These are phyloP conservation scores for Castanea crenata DNA, from an alignment of 306 rosid genomes.

Conservation along the genomic window DNA sequence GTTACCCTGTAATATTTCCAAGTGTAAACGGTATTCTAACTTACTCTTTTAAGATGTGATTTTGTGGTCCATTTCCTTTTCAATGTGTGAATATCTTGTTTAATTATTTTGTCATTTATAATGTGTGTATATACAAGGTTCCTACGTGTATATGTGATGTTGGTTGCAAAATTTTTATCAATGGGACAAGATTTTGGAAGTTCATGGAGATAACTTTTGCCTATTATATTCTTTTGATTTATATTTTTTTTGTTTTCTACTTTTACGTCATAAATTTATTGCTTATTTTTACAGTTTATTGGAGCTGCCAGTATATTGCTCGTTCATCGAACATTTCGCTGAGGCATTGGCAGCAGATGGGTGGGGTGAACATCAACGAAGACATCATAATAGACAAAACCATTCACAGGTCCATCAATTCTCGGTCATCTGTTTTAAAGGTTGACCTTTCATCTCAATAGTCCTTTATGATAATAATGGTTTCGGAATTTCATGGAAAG, in stretches of 20 bases:
- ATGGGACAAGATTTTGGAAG: background rate
- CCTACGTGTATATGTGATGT: background rate
- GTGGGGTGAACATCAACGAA: constrained; percentile 77
- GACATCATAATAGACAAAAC: constrained; percentile 83
- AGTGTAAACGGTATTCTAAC: constrained; percentile 76
- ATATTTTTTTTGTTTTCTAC: background rate
- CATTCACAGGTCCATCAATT: constrained; percentile 79
- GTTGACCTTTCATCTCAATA: constrained; percentile 33
- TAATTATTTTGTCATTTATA: background rate
- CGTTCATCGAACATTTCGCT: constrained; percentile 77
- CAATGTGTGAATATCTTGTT: constrained; percentile 10
- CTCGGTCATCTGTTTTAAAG: constrained; percentile 90
- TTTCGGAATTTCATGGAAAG: constrained; percentile 13
- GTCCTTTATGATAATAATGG: constrained; percentile 5
- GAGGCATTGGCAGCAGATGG: constrained; percentile 94
- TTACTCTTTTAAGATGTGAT: constrained; percentile 7
- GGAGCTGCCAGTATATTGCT: constrained; percentile 96
- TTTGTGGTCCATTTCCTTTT: background rate
- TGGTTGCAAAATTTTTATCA: background rate
- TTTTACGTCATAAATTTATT: background rate
- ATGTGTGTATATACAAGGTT: background rate
- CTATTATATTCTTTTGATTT: constrained; percentile 9
- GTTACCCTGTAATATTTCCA: constrained; percentile 97
- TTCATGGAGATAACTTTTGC: background rate
- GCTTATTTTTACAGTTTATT: constrained; percentile 55